A percentile compares a stretch with the other conserved stretches of the same genome.
phyloP scores from a whole-genome alignment of 192 early-diverging fungal genomes.

The Linnemannia zychae region DNA sequence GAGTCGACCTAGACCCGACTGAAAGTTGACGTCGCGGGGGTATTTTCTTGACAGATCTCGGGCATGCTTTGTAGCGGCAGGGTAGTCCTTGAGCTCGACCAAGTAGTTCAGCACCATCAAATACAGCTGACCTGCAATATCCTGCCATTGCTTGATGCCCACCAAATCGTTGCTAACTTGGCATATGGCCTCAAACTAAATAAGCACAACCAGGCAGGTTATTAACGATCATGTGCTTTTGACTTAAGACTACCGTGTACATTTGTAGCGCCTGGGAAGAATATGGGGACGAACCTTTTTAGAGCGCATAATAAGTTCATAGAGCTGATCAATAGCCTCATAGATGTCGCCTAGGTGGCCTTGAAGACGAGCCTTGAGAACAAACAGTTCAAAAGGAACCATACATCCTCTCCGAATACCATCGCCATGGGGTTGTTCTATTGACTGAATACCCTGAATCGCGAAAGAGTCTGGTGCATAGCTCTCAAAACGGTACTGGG shows the following conservation, averaged over 20 bases:
- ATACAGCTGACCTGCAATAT: constrained; percentile 56
- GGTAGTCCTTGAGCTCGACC: constrained; percentile 60
- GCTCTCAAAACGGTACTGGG: constrained; percentile 58
- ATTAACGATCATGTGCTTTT: too few relatives aligned
- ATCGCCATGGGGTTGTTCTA: constrained; percentile 18
- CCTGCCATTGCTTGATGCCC: constrained; percentile 52
- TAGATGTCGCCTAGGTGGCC: constrained; percentile 54
- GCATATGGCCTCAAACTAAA: constrained; percentile 45
- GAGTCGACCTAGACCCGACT: constrained; percentile 60
- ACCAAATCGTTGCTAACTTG: constrained; percentile 10
- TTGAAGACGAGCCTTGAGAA: constrained; percentile 60
- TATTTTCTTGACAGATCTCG: constrained; percentile 42
- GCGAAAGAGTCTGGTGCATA: constrained; percentile 47
- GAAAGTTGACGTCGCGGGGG: constrained; percentile 51
- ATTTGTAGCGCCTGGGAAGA: too few relatives aligned
- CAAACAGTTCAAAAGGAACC: constrained; percentile 65
- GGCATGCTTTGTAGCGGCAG: constrained; percentile 53
- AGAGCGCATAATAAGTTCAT: constrained; percentile 58
- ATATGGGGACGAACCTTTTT: constrained; percentile 44
- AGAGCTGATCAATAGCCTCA: constrained; percentile 59
- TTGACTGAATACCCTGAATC: constrained; percentile 8
- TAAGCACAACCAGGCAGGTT: too few relatives aligned
- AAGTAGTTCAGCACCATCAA: constrained; percentile 61
- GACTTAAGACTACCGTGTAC: too few relatives aligned
- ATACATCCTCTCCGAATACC: constrained; percentile 47